These are phyloP conservation scores for Metschnikowia hibisci DNA, from an alignment of 805 yeast species.

Conservation along the genomic window DNA sequence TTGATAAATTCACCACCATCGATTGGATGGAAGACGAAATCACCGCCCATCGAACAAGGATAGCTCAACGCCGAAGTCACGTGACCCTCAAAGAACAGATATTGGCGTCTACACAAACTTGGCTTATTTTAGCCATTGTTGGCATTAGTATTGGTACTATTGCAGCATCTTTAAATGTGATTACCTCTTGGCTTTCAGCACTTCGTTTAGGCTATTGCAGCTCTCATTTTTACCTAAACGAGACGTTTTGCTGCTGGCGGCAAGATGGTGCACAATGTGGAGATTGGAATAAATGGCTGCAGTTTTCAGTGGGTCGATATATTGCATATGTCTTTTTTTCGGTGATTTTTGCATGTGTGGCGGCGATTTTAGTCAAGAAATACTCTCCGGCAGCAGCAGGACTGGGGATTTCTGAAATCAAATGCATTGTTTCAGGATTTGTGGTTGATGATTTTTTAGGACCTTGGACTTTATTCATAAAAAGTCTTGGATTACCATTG, in stretches of 20 bases:
- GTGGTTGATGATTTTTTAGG: constrained; percentile 72
- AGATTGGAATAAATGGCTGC: constrained; percentile 69
- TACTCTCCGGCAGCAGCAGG: constrained; percentile 94
- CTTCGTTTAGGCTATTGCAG: constrained; percentile 77
- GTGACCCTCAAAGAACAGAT: constrained; percentile 24
- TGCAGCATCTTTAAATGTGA: constrained; percentile 76
- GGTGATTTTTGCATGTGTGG: constrained; percentile 53
- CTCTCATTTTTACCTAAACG: constrained; percentile 62
- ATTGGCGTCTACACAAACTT: constrained; percentile 46
- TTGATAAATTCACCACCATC: constrained; percentile 59
- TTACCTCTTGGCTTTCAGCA: constrained; percentile 84
- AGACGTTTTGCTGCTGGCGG: constrained; percentile 80
- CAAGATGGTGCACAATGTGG: constrained; percentile 42
- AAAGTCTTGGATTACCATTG: constrained; percentile 77
- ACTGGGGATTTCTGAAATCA: constrained; percentile 94
- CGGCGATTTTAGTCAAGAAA: constrained; percentile 64
- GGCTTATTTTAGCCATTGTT: constrained; percentile 71
- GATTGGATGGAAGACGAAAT: constrained; percentile 68
- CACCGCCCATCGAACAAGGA: constrained; percentile 39
- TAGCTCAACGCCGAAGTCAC: constrained; percentile 20
- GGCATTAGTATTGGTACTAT: constrained; percentile 77
- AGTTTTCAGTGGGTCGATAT: constrained; percentile 45
- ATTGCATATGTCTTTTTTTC: constrained; percentile 57
- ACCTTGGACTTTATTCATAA: constrained; percentile 66
- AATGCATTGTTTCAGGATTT: constrained; percentile 90